Percentiles rank a stretch among this genome's conserved stretches.
Evolutionary conservation across 441 rosid species (phyloP).

Genomic region (Brassica hybrid): DNA sequence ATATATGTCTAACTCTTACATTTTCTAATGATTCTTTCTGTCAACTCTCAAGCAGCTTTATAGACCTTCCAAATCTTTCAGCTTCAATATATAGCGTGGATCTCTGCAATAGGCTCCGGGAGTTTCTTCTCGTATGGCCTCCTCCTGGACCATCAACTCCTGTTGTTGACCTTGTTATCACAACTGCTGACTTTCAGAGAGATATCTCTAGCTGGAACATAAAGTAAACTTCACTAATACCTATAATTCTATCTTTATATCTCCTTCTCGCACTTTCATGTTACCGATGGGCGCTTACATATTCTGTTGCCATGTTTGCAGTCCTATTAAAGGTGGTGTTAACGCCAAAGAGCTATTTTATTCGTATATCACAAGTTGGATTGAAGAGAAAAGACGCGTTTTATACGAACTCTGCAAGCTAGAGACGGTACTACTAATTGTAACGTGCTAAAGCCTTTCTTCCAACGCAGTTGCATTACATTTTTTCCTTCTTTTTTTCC

Average conservation of each 20-base stretch:
- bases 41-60: constrained; percentile 59
- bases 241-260: background rate
- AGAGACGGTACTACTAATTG: constrained; percentile 61
- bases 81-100: constrained; percentile 82
- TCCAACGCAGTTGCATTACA: constrained; percentile 12
- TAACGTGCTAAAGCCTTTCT: constrained; percentile 17
- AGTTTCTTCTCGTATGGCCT: constrained; percentile 81
- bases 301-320: constrained; percentile 44
- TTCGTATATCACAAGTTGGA: constrained; percentile 77
- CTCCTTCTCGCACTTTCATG: constrained; percentile 11
- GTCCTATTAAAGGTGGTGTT: constrained; percentile 85
- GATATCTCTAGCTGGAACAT: constrained; percentile 87
- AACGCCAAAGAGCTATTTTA: constrained; percentile 86
- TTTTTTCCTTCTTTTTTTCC: constrained; percentile 38
- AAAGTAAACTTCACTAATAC: constrained; percentile 47
- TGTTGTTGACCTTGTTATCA: constrained; percentile 81
- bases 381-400: constrained; percentile 70
- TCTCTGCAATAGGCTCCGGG: constrained; percentile 71
- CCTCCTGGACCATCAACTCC: constrained; percentile 86
- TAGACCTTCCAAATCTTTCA: constrained; percentile 90
- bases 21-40: constrained; percentile 30
- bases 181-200: constrained; percentile 91
- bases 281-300: constrained; percentile 27
- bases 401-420: constrained; percentile 85
- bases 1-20: constrained; percentile 7